Evolutionary conservation across 345 rosid genomes (phyloP).

Genomic region (Salix koriyanagi): DNA sequence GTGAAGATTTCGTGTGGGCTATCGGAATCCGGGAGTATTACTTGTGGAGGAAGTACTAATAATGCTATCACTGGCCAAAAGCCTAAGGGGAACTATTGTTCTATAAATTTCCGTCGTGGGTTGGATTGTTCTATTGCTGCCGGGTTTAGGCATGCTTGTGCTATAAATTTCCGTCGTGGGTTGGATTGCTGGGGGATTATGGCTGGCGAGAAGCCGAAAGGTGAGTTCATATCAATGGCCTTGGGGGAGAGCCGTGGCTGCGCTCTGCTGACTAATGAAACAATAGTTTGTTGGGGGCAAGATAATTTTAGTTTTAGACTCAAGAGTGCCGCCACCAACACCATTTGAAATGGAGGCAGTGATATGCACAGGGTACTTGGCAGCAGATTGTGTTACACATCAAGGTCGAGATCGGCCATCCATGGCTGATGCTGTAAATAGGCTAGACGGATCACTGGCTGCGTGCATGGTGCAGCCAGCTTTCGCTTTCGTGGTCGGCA

Average conservation of each 20-base stretch:
- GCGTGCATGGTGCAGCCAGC: too few species aligned
- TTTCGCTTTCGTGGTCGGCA: too few species aligned
- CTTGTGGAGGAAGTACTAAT: constrained; percentile 16
- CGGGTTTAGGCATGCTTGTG: constrained; percentile 60
- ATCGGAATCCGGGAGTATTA: constrained; percentile 14
- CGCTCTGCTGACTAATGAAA: constrained; percentile 39
- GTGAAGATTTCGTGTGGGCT: constrained; percentile 58
- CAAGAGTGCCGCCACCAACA: too few species aligned
- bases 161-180: constrained; percentile 16
- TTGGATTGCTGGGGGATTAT: constrained; percentile 56
- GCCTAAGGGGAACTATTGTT: constrained; percentile 20
- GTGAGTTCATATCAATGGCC: constrained; percentile 45
- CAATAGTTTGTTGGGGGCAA: constrained; percentile 63
- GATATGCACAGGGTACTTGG: too few species aligned
- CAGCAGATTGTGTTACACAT: too few species aligned
- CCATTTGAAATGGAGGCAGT: too few species aligned
- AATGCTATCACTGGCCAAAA: neutral
- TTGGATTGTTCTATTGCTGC: constrained; percentile 50
- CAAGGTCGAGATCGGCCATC: too few species aligned
- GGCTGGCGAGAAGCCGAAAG: constrained; percentile 9
- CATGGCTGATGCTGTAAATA: too few species aligned
- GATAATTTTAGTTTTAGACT: constrained; percentile 34
- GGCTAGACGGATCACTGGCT: too few species aligned
- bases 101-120: constrained; percentile 16
- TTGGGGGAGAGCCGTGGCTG: constrained; percentile 60